Percentiles rank a stretch among this genome's conserved stretches.
These are phyloP conservation scores for Paralagenidium karlingii DNA, from an alignment of 352 stramenopile species.

Conservation along the genomic window DNA sequence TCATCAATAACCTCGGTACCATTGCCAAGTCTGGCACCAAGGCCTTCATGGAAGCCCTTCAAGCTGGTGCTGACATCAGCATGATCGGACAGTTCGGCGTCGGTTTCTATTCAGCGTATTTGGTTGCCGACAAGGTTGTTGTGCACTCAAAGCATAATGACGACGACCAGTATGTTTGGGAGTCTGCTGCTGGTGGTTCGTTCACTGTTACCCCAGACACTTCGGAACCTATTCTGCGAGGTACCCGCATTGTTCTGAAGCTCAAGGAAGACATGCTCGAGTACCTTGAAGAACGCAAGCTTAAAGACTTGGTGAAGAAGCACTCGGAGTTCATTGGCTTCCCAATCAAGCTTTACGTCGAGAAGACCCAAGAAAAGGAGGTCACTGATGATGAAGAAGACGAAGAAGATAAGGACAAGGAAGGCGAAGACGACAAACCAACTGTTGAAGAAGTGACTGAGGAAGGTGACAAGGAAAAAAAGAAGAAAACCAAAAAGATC, in stretches of 20 bases:
- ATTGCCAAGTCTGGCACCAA: slow-evolving; percentile 99
- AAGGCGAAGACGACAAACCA: slow-evolving; percentile 92
- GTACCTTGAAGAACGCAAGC: slow-evolving; percentile 97
- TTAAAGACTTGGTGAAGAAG: slow-evolving; percentile 99
- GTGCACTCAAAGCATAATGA: slow-evolving; percentile 99
- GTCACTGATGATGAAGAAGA: slow-evolving; percentile 98
- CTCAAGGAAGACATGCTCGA: slow-evolving; percentile 99
- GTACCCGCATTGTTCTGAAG: slow-evolving; percentile 95
- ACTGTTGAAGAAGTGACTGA: slow-evolving; percentile 96
- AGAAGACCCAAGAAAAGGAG: slow-evolving; percentile 99
- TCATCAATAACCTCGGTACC: slow-evolving; percentile 99
- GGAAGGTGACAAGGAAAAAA: slow-evolving; percentile 96
- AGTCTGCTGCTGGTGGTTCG: slow-evolving; percentile 93
- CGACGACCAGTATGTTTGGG: slow-evolving; percentile 96
- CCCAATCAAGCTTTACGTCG: slow-evolving; percentile 98
- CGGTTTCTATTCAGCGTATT: slow-evolving; percentile 99
- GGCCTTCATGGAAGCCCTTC: slow-evolving; percentile 98
- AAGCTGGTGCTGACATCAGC: slow-evolving; percentile 95
- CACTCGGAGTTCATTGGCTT: slow-evolving; percentile 99
- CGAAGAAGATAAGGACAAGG: slow-evolving; percentile 87
- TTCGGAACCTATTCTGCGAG: slow-evolving; percentile 75
- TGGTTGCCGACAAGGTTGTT: slow-evolving; percentile 98
- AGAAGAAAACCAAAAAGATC: slow-evolving; percentile 96
- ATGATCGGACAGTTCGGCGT: slow-evolving; percentile 99
- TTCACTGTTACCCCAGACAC: slow-evolving; percentile 93